phyloP scores from a whole-genome alignment of 2,329 filamentous ascomycete species.

The Arthrobotrys pseudoclavata region DNA sequence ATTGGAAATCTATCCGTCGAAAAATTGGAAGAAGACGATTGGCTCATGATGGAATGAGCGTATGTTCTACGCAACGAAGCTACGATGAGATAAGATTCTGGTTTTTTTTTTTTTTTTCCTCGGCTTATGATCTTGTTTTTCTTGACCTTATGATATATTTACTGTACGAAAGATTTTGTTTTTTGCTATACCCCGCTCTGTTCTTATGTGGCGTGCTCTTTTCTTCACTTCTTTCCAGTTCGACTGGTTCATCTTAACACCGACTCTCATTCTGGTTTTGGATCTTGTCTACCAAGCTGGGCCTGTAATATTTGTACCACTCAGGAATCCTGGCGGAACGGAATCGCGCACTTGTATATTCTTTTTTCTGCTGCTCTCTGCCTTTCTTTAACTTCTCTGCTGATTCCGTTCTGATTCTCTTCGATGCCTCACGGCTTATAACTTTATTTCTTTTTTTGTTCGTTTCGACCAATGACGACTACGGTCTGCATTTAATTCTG shows the following conservation, averaged over 20 bases:
- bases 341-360: slow-evolving; percentile 37
- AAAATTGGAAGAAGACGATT: slow-evolving; percentile 50
- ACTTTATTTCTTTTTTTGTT: slow-evolving; percentile 39
- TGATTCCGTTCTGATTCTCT: slow-evolving; percentile 44
- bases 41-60: slow-evolving; percentile 58
- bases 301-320: slow-evolving; percentile 60
- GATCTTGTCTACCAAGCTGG: slow-evolving; percentile 52
- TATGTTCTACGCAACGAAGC: slow-evolving; percentile 32
- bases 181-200: slow-evolving; percentile 39
- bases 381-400: slow-evolving; percentile 22
- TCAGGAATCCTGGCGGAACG: slow-evolving; percentile 57
- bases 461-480: slow-evolving; percentile 45
- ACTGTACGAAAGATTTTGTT: slow-evolving; percentile 34
- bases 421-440: slow-evolving; percentile 32
- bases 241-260: slow-evolving; percentile 31
- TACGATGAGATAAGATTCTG: slow-evolving; percentile 33
- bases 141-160: slow-evolving; percentile 51
- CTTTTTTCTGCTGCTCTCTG: not conserved
- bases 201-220: slow-evolving; percentile 43
- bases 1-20: slow-evolving; percentile 65
- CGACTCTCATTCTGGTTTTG: slow-evolving; percentile 49
- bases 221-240: slow-evolving; percentile 47
- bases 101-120: slow-evolving; percentile 14
- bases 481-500: slow-evolving; percentile 41
- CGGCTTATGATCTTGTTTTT: slow-evolving; percentile 42